Conservation (phyloP, 1,284 basidiomycete genomes). For the Leccinum griseonigrum region DNA sequence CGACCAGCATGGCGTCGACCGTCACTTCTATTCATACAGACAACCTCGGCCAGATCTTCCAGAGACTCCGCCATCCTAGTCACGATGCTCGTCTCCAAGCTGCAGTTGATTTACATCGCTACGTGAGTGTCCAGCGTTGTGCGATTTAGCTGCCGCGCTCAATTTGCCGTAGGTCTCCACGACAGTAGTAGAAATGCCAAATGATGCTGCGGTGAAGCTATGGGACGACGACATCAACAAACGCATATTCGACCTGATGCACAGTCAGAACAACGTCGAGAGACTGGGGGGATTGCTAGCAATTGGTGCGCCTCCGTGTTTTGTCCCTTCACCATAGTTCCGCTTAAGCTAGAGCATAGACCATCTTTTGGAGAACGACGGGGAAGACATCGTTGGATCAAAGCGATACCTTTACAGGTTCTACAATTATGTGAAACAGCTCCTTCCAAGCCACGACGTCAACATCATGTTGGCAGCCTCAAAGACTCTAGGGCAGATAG, state of each 20-base stretch:
- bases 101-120: conserved; percentile 66
- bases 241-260: conserved; percentile 78
- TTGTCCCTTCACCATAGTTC: conserved; percentile 8
- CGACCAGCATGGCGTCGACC: conserved; percentile 52
- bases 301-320: conserved; percentile 57
- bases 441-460: conserved; percentile 80
- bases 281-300: conserved; percentile 82
- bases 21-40: conserved; percentile 55
- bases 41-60: conserved; percentile 62
- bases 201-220: conserved; percentile 71
- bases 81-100: conserved; percentile 61
- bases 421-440: conserved; percentile 88
- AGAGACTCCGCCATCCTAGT: conserved; percentile 59
- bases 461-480: conserved; percentile 89
- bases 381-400: conserved; percentile 74
- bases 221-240: conserved; percentile 84
- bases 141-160: conserved; percentile 7
- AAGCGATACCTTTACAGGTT: conserved; percentile 80
- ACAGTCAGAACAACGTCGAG: conserved; percentile 72
- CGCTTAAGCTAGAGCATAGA: conserved; percentile 43
- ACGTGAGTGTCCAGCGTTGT: conserved; percentile 47
- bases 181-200: conserved; percentile 71
- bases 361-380: conserved; percentile 66
- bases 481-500: conserved; percentile 81
- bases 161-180: conserved; percentile 54